These are phyloP conservation scores for Pterula multifida DNA, from an alignment of 1,284 basidiomycete species.

Conservation along the genomic window DNA sequence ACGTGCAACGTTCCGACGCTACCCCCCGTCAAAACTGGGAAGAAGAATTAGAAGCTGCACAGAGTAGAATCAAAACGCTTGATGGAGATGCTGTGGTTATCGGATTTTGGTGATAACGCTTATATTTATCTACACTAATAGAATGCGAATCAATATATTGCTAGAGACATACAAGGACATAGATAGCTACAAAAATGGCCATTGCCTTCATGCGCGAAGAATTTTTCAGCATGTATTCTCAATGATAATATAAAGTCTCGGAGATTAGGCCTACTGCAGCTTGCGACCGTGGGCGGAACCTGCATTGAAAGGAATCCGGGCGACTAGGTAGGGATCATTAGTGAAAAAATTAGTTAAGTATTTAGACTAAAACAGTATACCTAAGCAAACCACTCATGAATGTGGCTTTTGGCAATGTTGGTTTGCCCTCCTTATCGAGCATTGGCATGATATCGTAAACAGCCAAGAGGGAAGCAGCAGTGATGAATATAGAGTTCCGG, in stretches of 20 bases:
- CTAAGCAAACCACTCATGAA: constrained; percentile 32
- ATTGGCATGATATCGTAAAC: constrained; percentile 29
- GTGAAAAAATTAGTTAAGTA: constrained; percentile 1
- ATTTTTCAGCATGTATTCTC: too few relatives aligned
- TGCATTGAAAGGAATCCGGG: constrained; percentile 31
- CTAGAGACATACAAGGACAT: too few relatives aligned
- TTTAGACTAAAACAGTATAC: constrained; percentile 15
- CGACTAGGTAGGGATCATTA: constrained; percentile 11
- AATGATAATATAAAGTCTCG: too few relatives aligned
- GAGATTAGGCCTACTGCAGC: constrained; percentile 18
- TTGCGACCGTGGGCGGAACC: constrained; percentile 26
- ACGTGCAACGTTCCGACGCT: constrained; percentile 19
- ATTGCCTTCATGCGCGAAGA: too few relatives aligned
- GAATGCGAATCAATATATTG: too few relatives aligned
- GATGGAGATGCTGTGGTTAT: neutral
- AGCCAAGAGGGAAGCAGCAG: constrained; percentile 30
- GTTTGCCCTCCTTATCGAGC: constrained; percentile 26
- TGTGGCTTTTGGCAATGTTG: constrained; percentile 25
- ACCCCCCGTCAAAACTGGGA: constrained; percentile 8
- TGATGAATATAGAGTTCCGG: constrained; percentile 35
- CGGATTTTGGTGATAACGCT: neutral
- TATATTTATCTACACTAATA: too few relatives aligned
- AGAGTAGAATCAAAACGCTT: constrained; percentile 10
- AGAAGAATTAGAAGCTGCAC: constrained; percentile 7
- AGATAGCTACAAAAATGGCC: too few relatives aligned